Conservation (phyloP, 495 filamentous ascomycete species). For the Parathielavia appendiculata region DNA sequence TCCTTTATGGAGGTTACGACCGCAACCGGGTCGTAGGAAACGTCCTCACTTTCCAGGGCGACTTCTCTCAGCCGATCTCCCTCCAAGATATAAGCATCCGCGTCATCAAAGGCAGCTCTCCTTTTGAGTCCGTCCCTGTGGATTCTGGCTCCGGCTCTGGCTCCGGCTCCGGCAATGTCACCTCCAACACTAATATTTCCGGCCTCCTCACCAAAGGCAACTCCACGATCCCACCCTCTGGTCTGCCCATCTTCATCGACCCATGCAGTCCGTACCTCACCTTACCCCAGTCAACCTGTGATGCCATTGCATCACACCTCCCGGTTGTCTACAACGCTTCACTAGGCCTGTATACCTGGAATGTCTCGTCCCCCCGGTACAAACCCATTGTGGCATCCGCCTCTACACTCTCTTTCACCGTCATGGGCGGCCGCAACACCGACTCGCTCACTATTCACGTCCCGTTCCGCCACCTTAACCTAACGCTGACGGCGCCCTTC, state of each 20-base stretch:
- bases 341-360: conserved; percentile 12
- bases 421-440: conserved; percentile 3
- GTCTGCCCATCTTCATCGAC: conserved; percentile 3
- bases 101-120: background rate
- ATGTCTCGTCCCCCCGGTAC: conserved; percentile 8
- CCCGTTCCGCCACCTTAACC: conserved; percentile 13
- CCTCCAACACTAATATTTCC: background rate
- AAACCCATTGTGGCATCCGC: background rate
- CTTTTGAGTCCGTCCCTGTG: too few species aligned
- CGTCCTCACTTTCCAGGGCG: background rate
- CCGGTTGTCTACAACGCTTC: conserved; percentile 2
- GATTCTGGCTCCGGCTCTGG: too few species aligned
- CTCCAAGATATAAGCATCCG: too few species aligned
- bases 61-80: background rate
- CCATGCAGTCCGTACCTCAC: conserved; percentile 11
- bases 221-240: background rate
- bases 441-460: conserved; percentile 2
- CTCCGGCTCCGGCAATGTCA: background rate
- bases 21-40: conserved; percentile 3
- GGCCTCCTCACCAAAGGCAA: background rate
- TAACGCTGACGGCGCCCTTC: background rate
- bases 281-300: conserved; percentile 6
- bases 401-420: conserved; percentile 4
- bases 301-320: conserved; percentile 8
- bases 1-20: conserved; percentile 12